Conservation (phyloP, 179 eudicot genomes). For the Heliamphora pulchella region DNA sequence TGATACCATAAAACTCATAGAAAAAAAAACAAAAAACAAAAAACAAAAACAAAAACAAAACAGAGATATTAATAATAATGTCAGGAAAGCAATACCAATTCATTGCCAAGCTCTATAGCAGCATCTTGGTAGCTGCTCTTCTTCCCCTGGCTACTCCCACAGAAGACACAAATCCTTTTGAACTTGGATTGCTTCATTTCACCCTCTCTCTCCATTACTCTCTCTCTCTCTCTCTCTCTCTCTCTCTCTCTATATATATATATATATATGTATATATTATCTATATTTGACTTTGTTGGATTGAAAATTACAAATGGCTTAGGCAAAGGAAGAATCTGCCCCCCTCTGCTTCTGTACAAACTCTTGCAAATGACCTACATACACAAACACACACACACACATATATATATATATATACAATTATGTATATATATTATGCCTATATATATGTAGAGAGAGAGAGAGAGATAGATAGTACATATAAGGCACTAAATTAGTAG, state of each 20-base stretch:
- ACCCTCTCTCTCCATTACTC: slow-evolving; percentile 10
- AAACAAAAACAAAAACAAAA: not conserved
- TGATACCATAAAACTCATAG: too few relatives aligned
- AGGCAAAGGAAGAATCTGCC: slow-evolving; percentile 16
- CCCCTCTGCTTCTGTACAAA: slow-evolving; percentile 1
- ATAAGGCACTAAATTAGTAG: not conserved
- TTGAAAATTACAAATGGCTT: slow-evolving; percentile 6
- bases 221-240: too few relatives aligned
- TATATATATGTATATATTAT: too few relatives aligned
- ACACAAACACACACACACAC: too few relatives aligned
- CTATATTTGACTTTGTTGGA: not conserved
- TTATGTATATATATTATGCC: slow-evolving; percentile 1
- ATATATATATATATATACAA: too few relatives aligned
- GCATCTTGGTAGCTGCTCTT: slow-evolving; percentile 42
- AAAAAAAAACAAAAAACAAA: too few relatives aligned
- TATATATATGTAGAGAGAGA: too few relatives aligned
- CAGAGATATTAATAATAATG: too few relatives aligned
- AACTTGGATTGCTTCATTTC: slow-evolving; percentile 29
- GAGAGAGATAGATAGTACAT: not conserved
- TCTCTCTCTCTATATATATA: too few relatives aligned
- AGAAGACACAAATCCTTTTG: slow-evolving; percentile 62
- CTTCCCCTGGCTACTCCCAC: slow-evolving; percentile 65
- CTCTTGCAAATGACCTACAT: slow-evolving; percentile 7
- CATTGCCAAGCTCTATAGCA: slow-evolving; percentile 55
- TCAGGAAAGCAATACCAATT: slow-evolving; percentile 34